Evolutionary conservation across 2,329 filamentous ascomycete genomes (phyloP), one percentile per base, ranked within the genome.

Genomic region (Ploettnerulaceae sp.): DNA sequence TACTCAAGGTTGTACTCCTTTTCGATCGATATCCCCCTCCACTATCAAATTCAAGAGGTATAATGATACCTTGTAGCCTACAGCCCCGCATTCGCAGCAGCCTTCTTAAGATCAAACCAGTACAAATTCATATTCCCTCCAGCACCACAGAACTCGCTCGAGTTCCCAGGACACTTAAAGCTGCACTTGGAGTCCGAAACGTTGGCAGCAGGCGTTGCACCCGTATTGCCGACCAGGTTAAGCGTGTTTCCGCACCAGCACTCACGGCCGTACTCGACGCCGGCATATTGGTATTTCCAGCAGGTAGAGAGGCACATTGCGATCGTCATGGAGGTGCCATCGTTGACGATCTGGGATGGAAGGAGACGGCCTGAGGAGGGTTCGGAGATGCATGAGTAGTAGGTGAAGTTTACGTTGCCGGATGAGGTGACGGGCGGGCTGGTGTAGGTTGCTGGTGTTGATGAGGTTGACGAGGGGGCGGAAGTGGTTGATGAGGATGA

Each of bases 141-240:
- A 8, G 52, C 62, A 15, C 66, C 65, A 50, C 66, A 68, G 33
- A 54, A 59, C 50, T 67, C 58, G 3, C 52, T 53, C 15, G 42
- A 21, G 45, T 65, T 61, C 6, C 61, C 63, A 4, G 51, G 45
- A 32, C 55, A 57, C 14, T 15, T 47, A 8, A 53, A 44, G 20
- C 26, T 45, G 41, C 54, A 57, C n/a, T 33, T 15, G n/a, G 31
- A 57, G 28, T 58, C 56, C 9, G n/a, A n/a, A n/a, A 21, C 28
- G 18, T 51, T 34, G 5, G 36, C 43, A 4, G 47, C 44, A 5
- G 46, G 29, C 6, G 44, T 36, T 15, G 55, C 44, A 14, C 55
- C 53, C 6, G 38, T 11, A 12, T 40, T 46, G n/a, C n/a, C n/a
- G n/a, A n/a, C n/a, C n/a, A n/a, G n/a, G n/a, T n/a, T n/a, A 18